Evolutionary conservation across 306 rosid species (phyloP).

Genomic region (Oemleria cerasiformis): DNA sequence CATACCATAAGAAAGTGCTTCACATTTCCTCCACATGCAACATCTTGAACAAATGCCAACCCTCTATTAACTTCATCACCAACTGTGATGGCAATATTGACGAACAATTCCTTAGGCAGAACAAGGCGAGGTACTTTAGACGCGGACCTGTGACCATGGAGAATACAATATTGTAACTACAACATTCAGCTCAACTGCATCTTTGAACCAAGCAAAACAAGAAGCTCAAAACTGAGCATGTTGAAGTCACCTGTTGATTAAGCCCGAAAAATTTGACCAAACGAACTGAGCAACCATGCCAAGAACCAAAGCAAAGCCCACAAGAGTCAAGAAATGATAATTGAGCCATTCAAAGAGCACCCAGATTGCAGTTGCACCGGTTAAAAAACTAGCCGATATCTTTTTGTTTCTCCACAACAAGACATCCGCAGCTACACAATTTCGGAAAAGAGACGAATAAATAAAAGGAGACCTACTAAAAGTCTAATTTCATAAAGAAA

Average conservation of each 20-base stretch:
- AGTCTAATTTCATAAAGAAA: slow-evolving; percentile 13
- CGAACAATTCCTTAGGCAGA: slow-evolving; percentile 63
- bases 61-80: slow-evolving; percentile 64
- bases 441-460: slow-evolving; percentile 13
- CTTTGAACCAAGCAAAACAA: slow-evolving; percentile 13
- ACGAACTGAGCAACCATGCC: slow-evolving; percentile 76
- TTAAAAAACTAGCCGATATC: slow-evolving; percentile 75
- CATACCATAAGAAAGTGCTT: slow-evolving; percentile 71
- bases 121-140: slow-evolving; percentile 65
- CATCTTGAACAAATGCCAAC: slow-evolving; percentile 68
- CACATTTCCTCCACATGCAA: slow-evolving; percentile 73
- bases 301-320: slow-evolving; percentile 58
- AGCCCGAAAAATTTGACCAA: slow-evolving; percentile 69
- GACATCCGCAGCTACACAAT: slow-evolving; percentile 80
- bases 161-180: slow-evolving; percentile 24
- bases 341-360: slow-evolving; percentile 91
- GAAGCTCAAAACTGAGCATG: slow-evolving; percentile 23
- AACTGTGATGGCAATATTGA: slow-evolving; percentile 48
- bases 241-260: slow-evolving; percentile 53
- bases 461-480: slow-evolving; percentile 2
- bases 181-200: slow-evolving; percentile 10
- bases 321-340: slow-evolving; percentile 67
- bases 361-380: slow-evolving; percentile 73
- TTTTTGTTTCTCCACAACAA: slow-evolving; percentile 98
- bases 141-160: slow-evolving; percentile 45